Evolutionary conservation across 2,329 filamentous ascomycete species (phyloP).

Genomic region (Alternaria panax): DNA sequence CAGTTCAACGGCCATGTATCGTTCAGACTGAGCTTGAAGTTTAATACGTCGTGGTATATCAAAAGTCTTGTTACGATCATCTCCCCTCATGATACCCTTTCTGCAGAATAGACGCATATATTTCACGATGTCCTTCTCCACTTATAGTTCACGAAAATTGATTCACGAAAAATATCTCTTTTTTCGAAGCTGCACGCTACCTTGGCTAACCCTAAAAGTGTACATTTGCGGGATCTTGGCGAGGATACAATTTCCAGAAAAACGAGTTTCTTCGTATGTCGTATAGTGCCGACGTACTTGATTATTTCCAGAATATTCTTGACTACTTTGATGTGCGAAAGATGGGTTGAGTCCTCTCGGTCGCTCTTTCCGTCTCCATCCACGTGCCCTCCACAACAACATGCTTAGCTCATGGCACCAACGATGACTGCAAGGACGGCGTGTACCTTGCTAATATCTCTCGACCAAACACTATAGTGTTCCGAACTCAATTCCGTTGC

Average conservation of each 20-base stretch:
- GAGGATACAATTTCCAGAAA: too few relatives aligned
- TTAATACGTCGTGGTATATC: too few relatives aligned
- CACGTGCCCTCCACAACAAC: neutral
- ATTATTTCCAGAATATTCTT: neutral
- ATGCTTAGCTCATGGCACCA: neutral
- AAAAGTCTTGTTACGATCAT: slow-evolving; percentile 11
- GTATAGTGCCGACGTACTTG: neutral
- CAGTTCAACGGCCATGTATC: neutral
- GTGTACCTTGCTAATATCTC: neutral
- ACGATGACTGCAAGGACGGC: neutral
- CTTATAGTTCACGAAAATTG: neutral
- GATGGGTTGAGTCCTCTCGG: neutral
- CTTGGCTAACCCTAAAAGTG: too few relatives aligned
- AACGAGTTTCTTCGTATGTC: too few relatives aligned
- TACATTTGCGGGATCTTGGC: too few relatives aligned
- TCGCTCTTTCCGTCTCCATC: neutral
- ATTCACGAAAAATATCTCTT: too few relatives aligned
- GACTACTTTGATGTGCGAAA: neutral
- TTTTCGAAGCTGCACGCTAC: too few relatives aligned
- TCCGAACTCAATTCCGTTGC: neutral
- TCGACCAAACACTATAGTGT: neutral
- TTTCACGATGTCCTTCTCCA: neutral
- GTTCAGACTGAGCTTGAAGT: neutral
- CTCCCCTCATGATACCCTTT: slow-evolving; percentile 48
- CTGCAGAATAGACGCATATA: slow-evolving; percentile 2